Evolutionary conservation across 129 eudicot genomes (phyloP), one percentile per base, ranked within the genome.

Genomic region (Helianthus tuberosus): DNA sequence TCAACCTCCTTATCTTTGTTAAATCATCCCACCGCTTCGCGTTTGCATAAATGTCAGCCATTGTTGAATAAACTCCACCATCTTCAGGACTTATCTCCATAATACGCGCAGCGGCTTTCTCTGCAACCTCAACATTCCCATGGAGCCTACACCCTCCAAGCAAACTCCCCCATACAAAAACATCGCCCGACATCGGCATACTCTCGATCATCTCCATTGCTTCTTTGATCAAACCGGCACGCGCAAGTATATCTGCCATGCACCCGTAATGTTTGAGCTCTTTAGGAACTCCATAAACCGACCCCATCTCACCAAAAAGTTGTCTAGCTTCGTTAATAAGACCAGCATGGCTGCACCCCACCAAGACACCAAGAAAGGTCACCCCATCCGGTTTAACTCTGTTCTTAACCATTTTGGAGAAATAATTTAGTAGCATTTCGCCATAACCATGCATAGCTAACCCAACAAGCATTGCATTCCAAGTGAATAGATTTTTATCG

Each of bases 181-280:
- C 83, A 66, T 91, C 96, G 6, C 92, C 90, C 16, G 27, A 53
- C 83, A 84, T 70, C 11, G 97, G 90, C 97, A 88, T 88, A 5
- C 17, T 51, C 43, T 79, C 83, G 43, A 91, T 91, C 92, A 88
- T 84, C 43, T 84, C 78, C 49, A 60, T 20, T 0, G 92, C 96
- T 75, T 91, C 97, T 71, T 72, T 65, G 6, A 86, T 86, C 81
- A 88, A 82, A 62, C 97, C 96, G 8, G 86, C 90, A 9, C 90
- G 90, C n/a, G 85, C 90, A 12, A 91, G 89, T 55, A 88, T 49
- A 74, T 88, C 97, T 0, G 96, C 96, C 97, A 91, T 91, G 75
- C 88, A 91, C 5, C 97, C 97, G 13, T 88, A 88, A 63, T 88
- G 97, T 75, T 91, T 88, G 7, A 88, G 90, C 83, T 91, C 92